Percentiles rank a stretch among this genome's conserved stretches.
Conservation (phyloP, 768 basidiomycete species). For the Termitomyces sp. region DNA sequence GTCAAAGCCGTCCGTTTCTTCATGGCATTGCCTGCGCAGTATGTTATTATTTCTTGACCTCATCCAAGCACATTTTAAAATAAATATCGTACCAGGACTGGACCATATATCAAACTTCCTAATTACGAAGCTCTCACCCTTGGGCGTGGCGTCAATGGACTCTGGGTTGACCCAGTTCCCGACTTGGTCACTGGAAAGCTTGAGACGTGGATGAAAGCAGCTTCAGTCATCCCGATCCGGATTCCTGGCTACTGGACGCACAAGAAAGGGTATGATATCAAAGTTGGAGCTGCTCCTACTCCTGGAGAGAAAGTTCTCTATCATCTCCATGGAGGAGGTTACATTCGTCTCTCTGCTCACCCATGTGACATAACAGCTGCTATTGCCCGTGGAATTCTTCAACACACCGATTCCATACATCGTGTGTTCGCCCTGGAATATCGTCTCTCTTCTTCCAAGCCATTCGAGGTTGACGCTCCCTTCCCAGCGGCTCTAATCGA, state of each 20-base stretch:
- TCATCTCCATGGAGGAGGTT: conserved; percentile 64
- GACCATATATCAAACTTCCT: conserved; percentile 25
- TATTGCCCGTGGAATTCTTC: conserved; percentile 42
- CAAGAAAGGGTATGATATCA: conserved; percentile 31
- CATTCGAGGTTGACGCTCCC: conserved; percentile 40
- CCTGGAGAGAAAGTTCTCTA: conserved; percentile 55
- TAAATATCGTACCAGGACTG: conserved; percentile 23
- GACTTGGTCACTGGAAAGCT: conserved; percentile 41
- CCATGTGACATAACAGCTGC: conserved; percentile 42
- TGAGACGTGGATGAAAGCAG: conserved; percentile 31
- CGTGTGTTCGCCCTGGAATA: conserved; percentile 68
- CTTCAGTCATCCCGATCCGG: conserved; percentile 33
- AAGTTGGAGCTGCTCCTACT: conserved; percentile 31
- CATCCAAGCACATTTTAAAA: background rate
- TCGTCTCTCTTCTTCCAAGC: conserved; percentile 48
- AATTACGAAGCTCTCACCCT: conserved; percentile 36
- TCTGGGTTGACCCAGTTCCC: conserved; percentile 43
- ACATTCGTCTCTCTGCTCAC: conserved; percentile 48
- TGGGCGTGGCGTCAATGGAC: conserved; percentile 36
- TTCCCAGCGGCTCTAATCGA: conserved; percentile 79
- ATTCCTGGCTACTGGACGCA: conserved; percentile 60
- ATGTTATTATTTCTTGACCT: conserved; percentile 2
- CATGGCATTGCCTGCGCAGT: conserved; percentile 21
- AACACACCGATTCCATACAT: conserved; percentile 35
- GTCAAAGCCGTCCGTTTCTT: conserved; percentile 31